Percentiles rank a stretch among this genome's conserved stretches.
phyloP scores from a whole-genome alignment of 2,329 filamentous ascomycete genomes.

The Penicillium sp. region DNA sequence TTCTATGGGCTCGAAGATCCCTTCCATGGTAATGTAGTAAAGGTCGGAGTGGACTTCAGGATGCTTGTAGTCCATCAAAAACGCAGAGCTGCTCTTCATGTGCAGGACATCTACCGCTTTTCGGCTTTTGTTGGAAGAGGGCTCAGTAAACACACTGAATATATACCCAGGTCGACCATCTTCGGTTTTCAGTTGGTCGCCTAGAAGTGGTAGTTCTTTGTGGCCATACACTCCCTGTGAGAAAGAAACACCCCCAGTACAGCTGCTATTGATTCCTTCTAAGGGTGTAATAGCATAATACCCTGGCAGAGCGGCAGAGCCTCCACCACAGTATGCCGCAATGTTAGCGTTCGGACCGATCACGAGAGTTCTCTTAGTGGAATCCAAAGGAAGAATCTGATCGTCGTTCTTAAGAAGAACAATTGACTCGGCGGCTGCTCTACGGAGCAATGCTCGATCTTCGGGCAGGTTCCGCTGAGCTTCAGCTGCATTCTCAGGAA shows the following conservation, averaged over 20 bases:
- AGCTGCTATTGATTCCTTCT: conserved; percentile 29
- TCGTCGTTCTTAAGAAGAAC: conserved; percentile 74
- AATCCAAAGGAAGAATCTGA: conserved; percentile 60
- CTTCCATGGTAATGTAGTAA: conserved; percentile 56
- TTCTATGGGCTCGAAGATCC: conserved; percentile 49
- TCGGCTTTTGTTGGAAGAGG: conserved; percentile 53
- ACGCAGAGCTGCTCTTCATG: too few relatives aligned
- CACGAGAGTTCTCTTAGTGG: conserved; percentile 50
- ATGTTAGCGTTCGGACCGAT: conserved; percentile 57
- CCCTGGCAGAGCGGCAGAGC: conserved; percentile 58
- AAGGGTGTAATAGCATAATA: conserved; percentile 48
- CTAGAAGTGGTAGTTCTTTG: conserved; percentile 59
- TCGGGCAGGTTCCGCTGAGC: conserved; percentile 60
- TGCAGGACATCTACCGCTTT: conserved; percentile 52
- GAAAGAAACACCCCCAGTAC: background rate
- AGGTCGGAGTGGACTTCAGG: conserved; percentile 18
- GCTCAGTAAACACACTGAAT: conserved; percentile 65
- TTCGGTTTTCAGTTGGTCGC: conserved; percentile 52
- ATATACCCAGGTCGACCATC: conserved; percentile 59
- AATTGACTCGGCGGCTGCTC: conserved; percentile 68
- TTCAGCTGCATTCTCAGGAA: conserved; percentile 59
- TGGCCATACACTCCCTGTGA: conserved; percentile 7
- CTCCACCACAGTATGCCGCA: conserved; percentile 59
- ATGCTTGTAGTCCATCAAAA: conserved; percentile 40
- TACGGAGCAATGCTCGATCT: conserved; percentile 63